Conservation (phyloP, 768 basidiomycete species). For the Lanmaoa pseudosensibilis region DNA sequence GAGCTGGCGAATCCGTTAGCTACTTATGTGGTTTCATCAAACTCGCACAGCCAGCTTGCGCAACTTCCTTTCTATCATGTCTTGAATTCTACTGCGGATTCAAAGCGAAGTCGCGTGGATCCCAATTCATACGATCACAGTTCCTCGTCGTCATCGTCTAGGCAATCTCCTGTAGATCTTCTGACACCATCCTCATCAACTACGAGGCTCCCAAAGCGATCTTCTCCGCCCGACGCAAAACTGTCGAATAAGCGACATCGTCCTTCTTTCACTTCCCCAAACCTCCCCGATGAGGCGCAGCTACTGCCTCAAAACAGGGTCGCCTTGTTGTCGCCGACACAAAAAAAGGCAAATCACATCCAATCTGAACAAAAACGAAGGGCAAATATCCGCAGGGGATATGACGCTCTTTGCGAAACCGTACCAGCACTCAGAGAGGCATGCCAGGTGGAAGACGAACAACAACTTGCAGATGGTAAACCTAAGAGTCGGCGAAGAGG, state of each 20-base stretch:
- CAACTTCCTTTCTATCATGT: constrained; percentile 21
- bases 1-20: constrained; percentile 5
- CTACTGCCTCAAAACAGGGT: constrained; percentile 11
- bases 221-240: constrained; percentile 26
- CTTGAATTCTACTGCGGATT: constrained; percentile 8
- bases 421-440: constrained; percentile 83
- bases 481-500: constrained; percentile 38
- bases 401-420: constrained; percentile 82
- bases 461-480: constrained; percentile 34
- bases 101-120: constrained; percentile 10
- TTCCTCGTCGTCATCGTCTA: constrained; percentile 31
- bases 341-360: constrained; percentile 94
- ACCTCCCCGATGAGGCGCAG: constrained; percentile 12
- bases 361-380: constrained; percentile 92
- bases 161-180: constrained; percentile 25
- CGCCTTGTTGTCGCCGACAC: constrained; percentile 68
- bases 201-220: constrained; percentile 22
- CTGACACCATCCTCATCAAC: constrained; percentile 17
- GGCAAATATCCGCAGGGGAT: constrained; percentile 85
- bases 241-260: constrained; percentile 36
- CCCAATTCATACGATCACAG: constrained; percentile 12
- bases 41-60: constrained; percentile 9
- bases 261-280: constrained; percentile 15
- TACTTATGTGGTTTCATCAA: constrained; percentile 3
- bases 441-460: constrained; percentile 73